Evolutionary conservation across 331 rosid species (phyloP), one percentile per base, ranked within the genome.

Genomic region (Stylosanthes scabra): DNA sequence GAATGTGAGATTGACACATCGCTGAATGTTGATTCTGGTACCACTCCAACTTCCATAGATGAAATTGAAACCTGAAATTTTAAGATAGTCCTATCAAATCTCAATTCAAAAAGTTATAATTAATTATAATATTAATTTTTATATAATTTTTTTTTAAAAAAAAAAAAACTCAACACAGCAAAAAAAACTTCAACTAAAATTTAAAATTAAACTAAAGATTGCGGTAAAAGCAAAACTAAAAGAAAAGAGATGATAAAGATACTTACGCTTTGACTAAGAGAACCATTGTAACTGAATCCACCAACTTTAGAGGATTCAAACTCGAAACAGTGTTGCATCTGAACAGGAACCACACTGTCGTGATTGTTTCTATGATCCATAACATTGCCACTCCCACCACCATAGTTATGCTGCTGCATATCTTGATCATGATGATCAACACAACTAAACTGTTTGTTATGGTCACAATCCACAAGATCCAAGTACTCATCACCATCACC

Each of bases 21-120:
- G 14, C 83, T 88, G 42, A 77, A 51, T 1, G 95, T 77, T 71
- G 96, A 83, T 50, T 87, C 93, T 2, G 95, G 95, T 47, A 92
- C 95, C 44, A 86, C 74, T 1, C 95, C 92, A 29, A 82, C 89
- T 70, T 92, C 96, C 83, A 85, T 49, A 2, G 98, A 86, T 65
- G 97, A 86, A 11, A 89, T 72, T 6, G 97, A 88, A 14, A 86
- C 93, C 98, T 92, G 39, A 5, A 28, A 9, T 13, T 13, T 11
- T 29, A 31, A 6, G 25, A 7, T 25, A 77, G 28, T 16, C 8
- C 2, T 15, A 56, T 54, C 9, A 46, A 13, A 29, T 47, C 55
- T 27, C 28, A 66, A 50, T 8, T 49, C 8, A 9, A 20, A 20
- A 20, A 20, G 25, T 20, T 20, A 20, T 20, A 20, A 20, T 20